Evolutionary conservation across 176 grass and related monocot genomes (phyloP).

Genomic region (Oryza officinalis): DNA sequence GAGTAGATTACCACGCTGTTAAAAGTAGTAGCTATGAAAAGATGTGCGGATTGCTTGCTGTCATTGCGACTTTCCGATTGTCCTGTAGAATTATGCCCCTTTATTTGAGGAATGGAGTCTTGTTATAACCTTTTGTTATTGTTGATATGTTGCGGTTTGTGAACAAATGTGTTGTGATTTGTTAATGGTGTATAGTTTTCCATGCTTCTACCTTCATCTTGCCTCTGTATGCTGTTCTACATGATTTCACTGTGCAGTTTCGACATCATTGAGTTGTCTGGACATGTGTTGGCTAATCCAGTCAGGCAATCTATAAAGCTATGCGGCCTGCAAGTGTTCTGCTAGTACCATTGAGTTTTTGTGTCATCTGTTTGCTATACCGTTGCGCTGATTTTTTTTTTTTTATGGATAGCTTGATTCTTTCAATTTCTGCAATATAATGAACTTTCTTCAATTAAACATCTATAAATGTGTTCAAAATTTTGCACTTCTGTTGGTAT

Average conservation of each 20-base stretch:
- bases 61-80: background rate
- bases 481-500: constrained; percentile 17
- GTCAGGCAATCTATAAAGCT: background rate
- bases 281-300: background rate
- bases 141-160: background rate
- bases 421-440: background rate
- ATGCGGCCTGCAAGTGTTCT: background rate
- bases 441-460: constrained; percentile 12
- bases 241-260: background rate
- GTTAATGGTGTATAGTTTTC: background rate
- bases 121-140: background rate
- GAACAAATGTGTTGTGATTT: background rate
- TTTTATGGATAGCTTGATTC: constrained; percentile 6
- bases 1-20: background rate
- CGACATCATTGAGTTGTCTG: background rate
- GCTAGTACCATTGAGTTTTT: background rate
- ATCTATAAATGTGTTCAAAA: background rate
- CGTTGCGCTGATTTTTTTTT: background rate
- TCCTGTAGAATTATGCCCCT: background rate
- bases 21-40: background rate
- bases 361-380: constrained; percentile 2
- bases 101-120: background rate
- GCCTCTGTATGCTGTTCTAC: background rate
- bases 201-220: background rate
- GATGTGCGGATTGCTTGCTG: background rate